Conservation (phyloP, 192 early-diverging fungal species). For the Pilobolus umbonatus region DNA sequence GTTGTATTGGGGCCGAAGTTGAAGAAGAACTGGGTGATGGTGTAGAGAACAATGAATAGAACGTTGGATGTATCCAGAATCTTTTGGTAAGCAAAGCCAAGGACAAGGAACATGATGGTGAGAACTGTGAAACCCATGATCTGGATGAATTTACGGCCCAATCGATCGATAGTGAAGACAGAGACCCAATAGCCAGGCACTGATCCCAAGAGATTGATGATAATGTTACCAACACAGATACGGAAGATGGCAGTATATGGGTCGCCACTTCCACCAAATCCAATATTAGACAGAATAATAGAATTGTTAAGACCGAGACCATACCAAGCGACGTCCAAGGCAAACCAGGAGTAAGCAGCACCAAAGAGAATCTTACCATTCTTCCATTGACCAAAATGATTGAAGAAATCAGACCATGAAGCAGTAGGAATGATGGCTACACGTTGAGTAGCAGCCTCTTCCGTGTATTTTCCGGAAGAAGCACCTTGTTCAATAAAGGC, state of each 20-base stretch:
- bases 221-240: conserved; percentile 84
- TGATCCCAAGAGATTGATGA: conserved; percentile 79
- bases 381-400: conserved; percentile 74
- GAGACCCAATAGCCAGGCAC: conserved; percentile 97
- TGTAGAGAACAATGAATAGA: conserved; percentile 63
- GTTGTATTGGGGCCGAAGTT: conserved; percentile 97
- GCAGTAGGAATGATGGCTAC: conserved; percentile 27
- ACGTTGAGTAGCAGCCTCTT: conserved; percentile 31
- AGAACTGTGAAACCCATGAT: conserved; percentile 82
- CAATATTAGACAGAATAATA: conserved; percentile 67
- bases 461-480: conserved; percentile 42
- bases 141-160: conserved; percentile 93
- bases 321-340: conserved; percentile 76
- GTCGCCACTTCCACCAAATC: conserved; percentile 47
- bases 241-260: conserved; percentile 57
- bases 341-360: conserved; percentile 72
- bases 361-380: conserved; percentile 79
- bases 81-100: conserved; percentile 67
- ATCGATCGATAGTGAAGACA: conserved; percentile 80
- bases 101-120: conserved; percentile 66
- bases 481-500: conserved; percentile 37
- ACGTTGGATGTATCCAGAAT: conserved; percentile 53
- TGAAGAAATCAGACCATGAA: conserved; percentile 50
- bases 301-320: conserved; percentile 80
- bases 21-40: conserved; percentile 73